Percentiles rank a stretch among this genome's conserved stretches.
These are phyloP conservation scores for Claviceps purpurea DNA, from an alignment of 2,329 filamentous ascomycete species.

Conservation along the genomic window DNA sequence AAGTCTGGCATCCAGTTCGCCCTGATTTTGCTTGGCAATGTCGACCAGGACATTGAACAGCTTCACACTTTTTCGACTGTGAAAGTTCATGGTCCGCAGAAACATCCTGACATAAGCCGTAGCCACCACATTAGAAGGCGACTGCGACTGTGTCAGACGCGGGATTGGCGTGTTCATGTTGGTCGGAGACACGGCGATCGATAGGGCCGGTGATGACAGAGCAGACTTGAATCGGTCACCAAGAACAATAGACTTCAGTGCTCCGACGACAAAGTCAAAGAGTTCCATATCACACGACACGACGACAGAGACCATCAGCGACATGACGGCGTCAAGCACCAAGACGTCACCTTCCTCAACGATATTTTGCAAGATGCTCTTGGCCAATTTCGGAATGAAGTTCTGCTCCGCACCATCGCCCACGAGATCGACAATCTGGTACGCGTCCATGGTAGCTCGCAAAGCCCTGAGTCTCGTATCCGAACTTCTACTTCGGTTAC, in stretches of 20 bases:
- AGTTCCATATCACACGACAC: slow-evolving; percentile 43
- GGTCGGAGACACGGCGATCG: slow-evolving; percentile 11
- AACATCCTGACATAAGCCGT: slow-evolving; percentile 65
- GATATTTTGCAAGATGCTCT: slow-evolving; percentile 47
- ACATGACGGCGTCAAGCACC: slow-evolving; percentile 51
- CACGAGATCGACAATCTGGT: slow-evolving; percentile 44
- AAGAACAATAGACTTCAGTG: slow-evolving; percentile 36
- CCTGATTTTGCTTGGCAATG: slow-evolving; percentile 45
- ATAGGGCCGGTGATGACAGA: slow-evolving; percentile 16
- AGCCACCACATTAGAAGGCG: slow-evolving; percentile 57
- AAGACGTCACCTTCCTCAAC: slow-evolving; percentile 48
- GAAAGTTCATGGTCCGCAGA: slow-evolving; percentile 54
- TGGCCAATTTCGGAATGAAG: slow-evolving; percentile 44
- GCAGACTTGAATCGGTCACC: slow-evolving; percentile 34
- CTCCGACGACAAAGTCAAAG: slow-evolving; percentile 45
- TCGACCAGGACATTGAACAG: slow-evolving; percentile 50
- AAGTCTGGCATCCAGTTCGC: slow-evolving; percentile 56
- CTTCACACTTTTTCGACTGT: slow-evolving; percentile 49
- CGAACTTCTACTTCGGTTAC: slow-evolving; percentile 45
- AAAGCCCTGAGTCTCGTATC: slow-evolving; percentile 50
- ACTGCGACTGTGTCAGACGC: slow-evolving; percentile 22
- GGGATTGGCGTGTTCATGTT: slow-evolving; percentile 11
- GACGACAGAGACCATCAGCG: slow-evolving; percentile 51
- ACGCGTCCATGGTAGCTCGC: slow-evolving; percentile 44
- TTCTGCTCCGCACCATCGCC: slow-evolving; percentile 45